Base-by-base conservation (phyloP, 495 filamentous ascomycete genomes). In the Penicillium bialowiezense region DNA sequence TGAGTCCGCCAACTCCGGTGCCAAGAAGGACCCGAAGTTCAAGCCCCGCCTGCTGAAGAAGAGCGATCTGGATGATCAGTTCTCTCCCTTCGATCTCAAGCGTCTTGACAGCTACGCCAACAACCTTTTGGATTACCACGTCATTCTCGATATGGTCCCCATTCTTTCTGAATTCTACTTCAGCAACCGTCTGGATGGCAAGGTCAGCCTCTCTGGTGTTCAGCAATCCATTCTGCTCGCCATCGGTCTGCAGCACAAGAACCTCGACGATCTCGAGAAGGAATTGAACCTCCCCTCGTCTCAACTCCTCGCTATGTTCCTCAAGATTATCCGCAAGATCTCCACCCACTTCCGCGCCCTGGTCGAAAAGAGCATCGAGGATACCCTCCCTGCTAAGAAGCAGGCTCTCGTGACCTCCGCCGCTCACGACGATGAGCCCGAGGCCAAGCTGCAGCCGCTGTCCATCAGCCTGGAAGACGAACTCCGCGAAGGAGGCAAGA, bases 101-200 rank as follows among this genome's bases (percentile, higher is more conserved):
- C 84, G 95, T 24, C 76, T 97, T 23, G 92, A 97, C 60, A 88
- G 86, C 50, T 99, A 97, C 60, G 89, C 93, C 9, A 95, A 93
- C 69, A 96, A 96, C 63, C 86, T 97, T 68, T 79, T 99, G 14
- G 95, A 99, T 62, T 95, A 97, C 72, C 95, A 96, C 65, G 92
- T 96, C 55, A 93, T 99, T 45, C 77, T 97, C 28, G 95, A 99
- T 60, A 81, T 99, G 68, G 74, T 97, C 51, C 95, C 95, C 2
- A 76, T 72, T 5, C 81, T 97, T 41, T 81, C 95, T 5, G 72
- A 78, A 7, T 80, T 91, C 32, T 93, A 90, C 76, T 97, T 99
- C 70, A 79, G 79, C 7, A 87, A 88, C 43, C 80, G 83, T 14
- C 70, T 97, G 3, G 83, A 73, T 51, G 67, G 72, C 35, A 73